These are phyloP conservation scores for Acanthamoeba sp. DNA, from an alignment of 208 protist genomes.

Conservation along the genomic window DNA sequence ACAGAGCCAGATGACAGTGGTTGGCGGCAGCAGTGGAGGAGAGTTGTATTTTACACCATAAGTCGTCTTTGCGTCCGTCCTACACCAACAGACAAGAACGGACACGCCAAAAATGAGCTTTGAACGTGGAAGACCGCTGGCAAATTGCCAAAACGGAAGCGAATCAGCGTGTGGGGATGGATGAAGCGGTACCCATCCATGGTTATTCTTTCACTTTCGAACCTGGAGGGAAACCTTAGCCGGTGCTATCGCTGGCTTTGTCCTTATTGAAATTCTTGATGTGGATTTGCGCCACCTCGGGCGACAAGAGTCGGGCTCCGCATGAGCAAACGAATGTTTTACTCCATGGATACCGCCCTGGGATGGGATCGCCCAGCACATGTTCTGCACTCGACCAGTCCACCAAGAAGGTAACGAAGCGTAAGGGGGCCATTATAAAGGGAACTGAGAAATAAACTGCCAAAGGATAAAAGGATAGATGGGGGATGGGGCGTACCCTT, in stretches of 20 bases:
- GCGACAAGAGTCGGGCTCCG: slow-evolving; percentile 30
- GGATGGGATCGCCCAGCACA: slow-evolving; percentile 38
- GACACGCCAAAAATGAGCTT: too few species aligned
- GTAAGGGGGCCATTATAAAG: too few species aligned
- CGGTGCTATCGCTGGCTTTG: neutral
- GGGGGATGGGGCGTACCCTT: neutral
- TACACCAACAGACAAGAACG: neutral
- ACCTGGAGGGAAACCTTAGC: neutral
- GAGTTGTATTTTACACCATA: neutral
- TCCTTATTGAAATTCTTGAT: slow-evolving; percentile 61
- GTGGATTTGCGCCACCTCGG: slow-evolving; percentile 46
- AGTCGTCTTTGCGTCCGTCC: neutral
- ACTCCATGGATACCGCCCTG: slow-evolving; percentile 47
- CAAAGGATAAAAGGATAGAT: neutral
- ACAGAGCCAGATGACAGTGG: neutral
- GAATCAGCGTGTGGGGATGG: neutral
- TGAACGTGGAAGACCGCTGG: neutral
- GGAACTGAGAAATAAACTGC: too few species aligned
- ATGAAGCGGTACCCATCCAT: neutral
- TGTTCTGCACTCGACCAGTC: neutral
- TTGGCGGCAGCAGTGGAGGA: neutral
- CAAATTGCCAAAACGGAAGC: too few species aligned
- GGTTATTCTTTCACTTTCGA: neutral
- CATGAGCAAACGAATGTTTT: slow-evolving; percentile 30
- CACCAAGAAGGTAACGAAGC: too few species aligned